A percentile compares a stretch with the other conserved stretches of the same genome.
These are phyloP conservation scores for Saturnispora dispora DNA, from an alignment of 805 yeast species.

Conservation along the genomic window DNA sequence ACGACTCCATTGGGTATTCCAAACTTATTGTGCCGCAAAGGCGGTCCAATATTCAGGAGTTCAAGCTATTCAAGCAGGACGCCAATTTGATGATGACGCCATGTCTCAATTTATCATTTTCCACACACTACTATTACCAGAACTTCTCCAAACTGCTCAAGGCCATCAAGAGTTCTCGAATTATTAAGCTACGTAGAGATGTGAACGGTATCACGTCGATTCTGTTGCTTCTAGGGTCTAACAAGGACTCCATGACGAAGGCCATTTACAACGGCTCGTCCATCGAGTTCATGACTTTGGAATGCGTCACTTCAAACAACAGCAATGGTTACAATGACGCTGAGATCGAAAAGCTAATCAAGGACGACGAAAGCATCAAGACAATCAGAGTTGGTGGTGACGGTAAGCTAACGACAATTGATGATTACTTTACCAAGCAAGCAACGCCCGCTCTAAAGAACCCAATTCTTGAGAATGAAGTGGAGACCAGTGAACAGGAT, in stretches of 20 bases:
- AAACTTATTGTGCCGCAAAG: constrained; percentile 60
- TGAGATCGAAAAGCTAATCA: constrained; percentile 24
- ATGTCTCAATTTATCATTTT: constrained; percentile 21
- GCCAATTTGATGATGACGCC: constrained; percentile 6
- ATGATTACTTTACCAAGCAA: constrained; percentile 19
- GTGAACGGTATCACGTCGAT: constrained; percentile 33
- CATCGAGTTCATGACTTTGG: constrained; percentile 26
- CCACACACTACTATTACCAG: constrained; percentile 43
- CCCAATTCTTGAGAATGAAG: not conserved
- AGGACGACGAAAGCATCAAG: constrained; percentile 27
- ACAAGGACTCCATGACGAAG: not conserved
- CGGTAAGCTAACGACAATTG: constrained; percentile 24
- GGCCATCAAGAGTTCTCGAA: constrained; percentile 41
- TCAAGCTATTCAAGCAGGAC: constrained; percentile 30
- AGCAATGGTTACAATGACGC: constrained; percentile 22
- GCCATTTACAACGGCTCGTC: constrained; percentile 18
- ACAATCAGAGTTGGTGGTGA: constrained; percentile 21
- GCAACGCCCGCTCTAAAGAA: not conserved
- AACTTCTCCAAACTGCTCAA: constrained; percentile 39
- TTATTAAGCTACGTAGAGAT: constrained; percentile 49
- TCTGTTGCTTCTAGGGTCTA: constrained; percentile 20
- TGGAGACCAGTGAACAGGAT: constrained; percentile 2
- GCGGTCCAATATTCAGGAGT: constrained; percentile 50
- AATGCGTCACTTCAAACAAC: constrained; percentile 6
- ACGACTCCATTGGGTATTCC: constrained; percentile 60